Base-by-base conservation (phyloP, 1,284 basidiomycete genomes). In the Prillingera fragicola region DNA sequence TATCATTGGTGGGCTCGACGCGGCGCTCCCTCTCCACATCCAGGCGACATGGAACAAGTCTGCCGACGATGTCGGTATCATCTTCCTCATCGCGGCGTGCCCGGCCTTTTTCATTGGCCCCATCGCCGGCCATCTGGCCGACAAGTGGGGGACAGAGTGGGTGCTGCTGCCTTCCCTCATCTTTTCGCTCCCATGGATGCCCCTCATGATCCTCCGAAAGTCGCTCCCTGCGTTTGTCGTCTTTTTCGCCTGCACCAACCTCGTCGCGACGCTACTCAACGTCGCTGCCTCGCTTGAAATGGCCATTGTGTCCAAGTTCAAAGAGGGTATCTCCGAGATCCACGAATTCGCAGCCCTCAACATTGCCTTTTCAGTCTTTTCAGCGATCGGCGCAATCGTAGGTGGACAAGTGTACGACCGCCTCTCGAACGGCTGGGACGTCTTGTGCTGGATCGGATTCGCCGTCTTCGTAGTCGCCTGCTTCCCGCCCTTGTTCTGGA, bases 51-150 rank as follows among this genome's bases (percentile, higher is more conserved):
- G 82, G 79, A 58, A 72, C n/a, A 76, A 83, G 43, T 62, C 77
- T 52, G 76, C 84, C 0, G 68, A 72, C 5, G 76, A 77, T 62
- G 80, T 86, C 18, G 85, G 86, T 3, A 58, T 87, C 9, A 76
- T 86, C 13, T 85, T 82, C 60, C 73, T 87, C 37, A 83, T 80
- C 8, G 77, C 78, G n/a, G 77, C 83, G 18, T 69, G 83, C 8
- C 85, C 85, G 1, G 79, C 80, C 0, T 48, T 60, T 48, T 41
- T 57, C 82, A 81, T 82, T 3, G 77, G 80, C 3, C 78, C 81
- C 0, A 29, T 85, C 3, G 69, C 79, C 5, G 86, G 85, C 4
- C 79, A 75, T 61, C 65, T 78, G 14, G 69, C 78, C 1, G 85
- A 88, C 63, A 74, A 72, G 42, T 65, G 70, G n/a, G 85, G 85